Base-by-base conservation (phyloP, 306 rosid species). In the Fagus sylvatica region DNA sequence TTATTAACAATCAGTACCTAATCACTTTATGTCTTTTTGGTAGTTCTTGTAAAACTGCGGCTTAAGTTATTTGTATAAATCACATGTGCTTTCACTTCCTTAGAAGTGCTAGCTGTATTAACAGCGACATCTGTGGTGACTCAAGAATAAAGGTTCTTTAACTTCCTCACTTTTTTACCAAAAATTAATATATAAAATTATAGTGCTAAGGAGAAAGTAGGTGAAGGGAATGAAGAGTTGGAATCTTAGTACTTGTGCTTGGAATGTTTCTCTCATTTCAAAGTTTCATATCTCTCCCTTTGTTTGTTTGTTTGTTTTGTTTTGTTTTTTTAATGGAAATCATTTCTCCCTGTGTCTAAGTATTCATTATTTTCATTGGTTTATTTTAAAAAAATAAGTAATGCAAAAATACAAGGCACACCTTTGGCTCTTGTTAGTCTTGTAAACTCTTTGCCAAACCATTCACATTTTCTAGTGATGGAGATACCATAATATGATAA, bases 51-150 rank as follows among this genome's bases (percentile, higher is more conserved):
- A 33, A 76, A 76, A 54, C 55, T 73, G 74, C 59, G 17, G 56
- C 64, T 46, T 30, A 71, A 22, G 7, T 60, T 10, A 37, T 65
- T 53, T 53, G 49, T 19, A 15, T 13, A 55, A 46, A 32, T 1
- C 36, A 9, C 67, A 37, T 64, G 51, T 51, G 48, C 42, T n/a
- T 60, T 61, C 19, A 39, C 33, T 30, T 36, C 11, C 34, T 42
- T 75, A 40, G 13, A 7, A 10, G 57, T 78, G 84, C 76, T 80
- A 77, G 78, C 82, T 78, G 67, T 77, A 79, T 68, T 76, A 76
- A 83, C 64, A 76, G 83, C 64, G 84, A 84, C 87, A 82, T 76
- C 62, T 90, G 85, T 80, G 73, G 28, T 77, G 80, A 84, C 71
- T 73, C 36, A n/a, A 65, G 78, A 78, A 74, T 71, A 62, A 69